These are phyloP conservation scores for Inga leiocalycina DNA, from an alignment of 306 rosid species.

Conservation along the genomic window DNA sequence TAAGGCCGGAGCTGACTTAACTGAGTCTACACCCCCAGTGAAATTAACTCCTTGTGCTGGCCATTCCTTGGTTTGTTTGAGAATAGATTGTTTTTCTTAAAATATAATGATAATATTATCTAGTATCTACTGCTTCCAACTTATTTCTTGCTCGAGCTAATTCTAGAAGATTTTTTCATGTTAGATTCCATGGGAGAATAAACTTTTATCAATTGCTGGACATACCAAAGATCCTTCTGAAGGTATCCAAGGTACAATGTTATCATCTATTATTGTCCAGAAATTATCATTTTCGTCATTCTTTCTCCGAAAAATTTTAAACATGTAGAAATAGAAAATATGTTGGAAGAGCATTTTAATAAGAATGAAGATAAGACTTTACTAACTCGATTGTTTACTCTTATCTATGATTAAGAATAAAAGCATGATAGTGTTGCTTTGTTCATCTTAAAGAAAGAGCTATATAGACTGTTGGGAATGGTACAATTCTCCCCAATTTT, in stretches of 20 bases:
- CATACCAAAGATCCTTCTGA: constrained; percentile 84
- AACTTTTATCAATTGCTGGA: constrained; percentile 81
- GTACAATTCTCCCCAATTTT: not conserved
- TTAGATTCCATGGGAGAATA: constrained; percentile 83
- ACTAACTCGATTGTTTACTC: not conserved
- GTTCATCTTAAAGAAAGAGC: not conserved
- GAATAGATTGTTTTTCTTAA: not conserved
- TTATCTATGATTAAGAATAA: constrained; percentile 8
- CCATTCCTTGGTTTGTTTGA: constrained; percentile 82
- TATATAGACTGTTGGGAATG: constrained; percentile 23
- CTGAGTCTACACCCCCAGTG: constrained; percentile 51
- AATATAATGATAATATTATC: not conserved
- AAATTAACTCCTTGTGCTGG: constrained; percentile 82
- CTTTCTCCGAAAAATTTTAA: constrained; percentile 15
- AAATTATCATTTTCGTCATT: constrained; percentile 16
- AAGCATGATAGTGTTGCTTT: constrained; percentile 1
- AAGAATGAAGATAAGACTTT: not conserved
- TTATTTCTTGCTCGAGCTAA: constrained; percentile 8
- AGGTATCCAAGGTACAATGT: constrained; percentile 66
- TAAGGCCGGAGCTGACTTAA: constrained; percentile 54
- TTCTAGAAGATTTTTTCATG: constrained; percentile 15
- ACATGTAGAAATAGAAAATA: constrained; percentile 15
- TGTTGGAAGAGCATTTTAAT: not conserved
- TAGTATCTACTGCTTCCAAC: constrained; percentile 24
- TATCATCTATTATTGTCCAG: not conserved